phyloP scores from a whole-genome alignment of 305 asterid species.

The Coffea humblotiana region DNA sequence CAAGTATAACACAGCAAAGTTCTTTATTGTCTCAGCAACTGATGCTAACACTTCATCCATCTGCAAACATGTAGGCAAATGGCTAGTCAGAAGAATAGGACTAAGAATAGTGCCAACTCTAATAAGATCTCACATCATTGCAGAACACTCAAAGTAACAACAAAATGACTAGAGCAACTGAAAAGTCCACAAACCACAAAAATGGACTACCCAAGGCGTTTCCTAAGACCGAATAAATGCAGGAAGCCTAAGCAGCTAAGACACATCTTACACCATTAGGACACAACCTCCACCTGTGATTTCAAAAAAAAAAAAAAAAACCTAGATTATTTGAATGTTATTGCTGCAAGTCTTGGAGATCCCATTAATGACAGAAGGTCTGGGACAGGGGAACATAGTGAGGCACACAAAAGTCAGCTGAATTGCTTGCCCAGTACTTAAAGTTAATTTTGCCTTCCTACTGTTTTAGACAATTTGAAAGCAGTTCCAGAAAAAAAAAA shows the following conservation, averaged over 20 bases:
- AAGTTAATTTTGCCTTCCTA: background rate
- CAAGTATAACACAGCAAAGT: conserved; percentile 78
- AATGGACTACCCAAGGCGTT: no score
- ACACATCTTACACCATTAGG: background rate
- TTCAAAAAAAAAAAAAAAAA: background rate
- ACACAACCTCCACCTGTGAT: background rate
- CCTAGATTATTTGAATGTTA: no score
- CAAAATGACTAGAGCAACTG: background rate
- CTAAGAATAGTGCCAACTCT: background rate
- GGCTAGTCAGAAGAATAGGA: background rate
- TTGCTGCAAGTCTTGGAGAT: background rate
- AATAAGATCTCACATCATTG: background rate
- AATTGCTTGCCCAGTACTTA: background rate
- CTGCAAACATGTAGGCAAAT: conserved; percentile 32
- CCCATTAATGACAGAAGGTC: background rate
- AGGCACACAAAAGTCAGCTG: background rate
- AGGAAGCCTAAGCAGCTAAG: background rate
- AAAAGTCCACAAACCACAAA: background rate
- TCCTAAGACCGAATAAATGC: background rate
- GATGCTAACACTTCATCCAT: conserved; percentile 92
- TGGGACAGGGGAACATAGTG: background rate
- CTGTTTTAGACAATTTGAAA: no score
- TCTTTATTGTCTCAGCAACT: conserved; percentile 84
- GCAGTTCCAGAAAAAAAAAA: background rate
- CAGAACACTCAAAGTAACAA: background rate